phyloP scores from a whole-genome alignment of 169 alveolate species.

The Eimeria falciformis region DNA sequence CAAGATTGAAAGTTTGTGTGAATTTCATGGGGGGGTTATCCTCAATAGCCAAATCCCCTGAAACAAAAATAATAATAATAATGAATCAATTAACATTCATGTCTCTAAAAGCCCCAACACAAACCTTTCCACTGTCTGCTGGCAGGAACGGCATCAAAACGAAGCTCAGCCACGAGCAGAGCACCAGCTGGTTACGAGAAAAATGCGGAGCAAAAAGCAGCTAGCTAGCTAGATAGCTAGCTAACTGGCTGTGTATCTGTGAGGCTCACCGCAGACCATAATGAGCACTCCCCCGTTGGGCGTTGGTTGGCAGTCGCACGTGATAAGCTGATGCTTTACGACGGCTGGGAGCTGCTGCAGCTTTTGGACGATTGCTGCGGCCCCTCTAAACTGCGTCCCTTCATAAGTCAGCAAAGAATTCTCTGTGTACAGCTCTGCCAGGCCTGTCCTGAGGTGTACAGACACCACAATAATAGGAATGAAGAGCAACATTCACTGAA shows the following conservation, averaged over 20 bases:
- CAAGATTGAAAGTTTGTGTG: slow-evolving; percentile 85
- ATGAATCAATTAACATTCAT: too few species aligned
- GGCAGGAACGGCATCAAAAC: too few species aligned
- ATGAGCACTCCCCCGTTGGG: slow-evolving; percentile 86
- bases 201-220: too few species aligned
- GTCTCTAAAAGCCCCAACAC: neutral
- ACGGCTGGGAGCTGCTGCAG: slow-evolving; percentile 80
- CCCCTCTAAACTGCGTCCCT: slow-evolving; percentile 88
- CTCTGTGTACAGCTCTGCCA: slow-evolving; percentile 81
- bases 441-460: slow-evolving; percentile 5
- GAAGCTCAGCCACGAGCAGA: too few species aligned
- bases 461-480: too few species aligned
- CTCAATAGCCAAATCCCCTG: slow-evolving; percentile 86
- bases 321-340: slow-evolving; percentile 81
- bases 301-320: slow-evolving; percentile 90
- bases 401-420: slow-evolving; percentile 91
- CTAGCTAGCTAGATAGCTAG: neutral
- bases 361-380: slow-evolving; percentile 86
- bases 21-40: slow-evolving; percentile 88
- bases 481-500: too few species aligned
- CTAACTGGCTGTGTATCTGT: neutral
- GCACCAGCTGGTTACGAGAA: too few species aligned
- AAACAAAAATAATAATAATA: neutral
- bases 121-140: too few species aligned
- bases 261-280: slow-evolving; percentile 82